Percentiles rank a stretch among this genome's conserved stretches.
These are phyloP conservation scores for Colletotrichum eremochloae DNA, from an alignment of 2,329 filamentous ascomycete species.

Conservation along the genomic window DNA sequence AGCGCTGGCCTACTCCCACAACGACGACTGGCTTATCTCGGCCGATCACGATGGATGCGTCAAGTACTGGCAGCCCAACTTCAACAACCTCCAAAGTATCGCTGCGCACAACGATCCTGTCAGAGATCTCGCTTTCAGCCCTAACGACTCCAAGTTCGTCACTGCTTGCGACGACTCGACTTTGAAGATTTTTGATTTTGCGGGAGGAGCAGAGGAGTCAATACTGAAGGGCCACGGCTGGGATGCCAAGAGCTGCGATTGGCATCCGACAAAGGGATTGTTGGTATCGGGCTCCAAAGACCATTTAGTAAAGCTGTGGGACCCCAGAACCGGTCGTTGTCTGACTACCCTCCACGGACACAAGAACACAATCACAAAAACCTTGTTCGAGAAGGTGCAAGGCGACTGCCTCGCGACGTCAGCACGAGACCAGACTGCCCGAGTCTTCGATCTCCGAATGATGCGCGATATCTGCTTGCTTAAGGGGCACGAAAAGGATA, in stretches of 20 bases:
- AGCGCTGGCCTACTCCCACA: constrained; percentile 89
- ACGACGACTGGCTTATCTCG: constrained; percentile 96
- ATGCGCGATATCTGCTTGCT: constrained; percentile 97
- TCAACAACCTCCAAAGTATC: constrained; percentile 97
- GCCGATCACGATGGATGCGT: constrained; percentile 95
- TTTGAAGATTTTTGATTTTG: constrained; percentile 97
- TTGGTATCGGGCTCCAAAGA: constrained; percentile 98
- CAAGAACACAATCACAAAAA: constrained; percentile 97
- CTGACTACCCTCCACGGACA: constrained; percentile 95
- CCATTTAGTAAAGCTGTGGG: constrained; percentile 97
- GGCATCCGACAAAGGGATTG: constrained; percentile 95
- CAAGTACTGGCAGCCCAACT: constrained; percentile 99
- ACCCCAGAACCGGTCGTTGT: constrained; percentile 90
- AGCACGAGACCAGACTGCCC: constrained; percentile 90
- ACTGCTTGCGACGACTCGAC: constrained; percentile 95
- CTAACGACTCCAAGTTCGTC: constrained; percentile 95
- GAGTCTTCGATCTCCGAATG: constrained; percentile 95
- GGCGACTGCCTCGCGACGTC: constrained; percentile 91
- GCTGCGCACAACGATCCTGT: constrained; percentile 92
- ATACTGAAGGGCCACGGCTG: constrained; percentile 94
- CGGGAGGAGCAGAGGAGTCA: constrained; percentile 84
- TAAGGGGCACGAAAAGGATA: constrained; percentile 95
- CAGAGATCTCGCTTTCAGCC: constrained; percentile 91
- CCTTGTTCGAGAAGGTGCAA: constrained; percentile 87
- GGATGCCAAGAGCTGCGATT: constrained; percentile 97